Conservation (phyloP, 2,329 filamentous ascomycete species). For the Trichoderma sp. region DNA sequence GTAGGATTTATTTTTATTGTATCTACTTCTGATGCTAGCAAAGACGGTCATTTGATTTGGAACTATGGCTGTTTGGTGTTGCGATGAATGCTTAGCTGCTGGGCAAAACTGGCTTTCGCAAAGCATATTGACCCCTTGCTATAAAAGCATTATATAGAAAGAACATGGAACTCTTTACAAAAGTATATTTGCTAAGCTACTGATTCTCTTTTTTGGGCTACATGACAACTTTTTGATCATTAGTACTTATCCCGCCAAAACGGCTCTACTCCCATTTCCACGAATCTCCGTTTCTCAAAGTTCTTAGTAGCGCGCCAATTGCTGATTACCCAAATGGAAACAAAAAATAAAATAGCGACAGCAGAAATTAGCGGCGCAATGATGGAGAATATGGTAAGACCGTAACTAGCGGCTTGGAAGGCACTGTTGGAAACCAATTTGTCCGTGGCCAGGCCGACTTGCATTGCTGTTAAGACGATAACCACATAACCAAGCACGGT, state of each 20-base stretch:
- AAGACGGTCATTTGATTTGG: background rate
- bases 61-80: background rate
- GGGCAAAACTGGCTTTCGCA: background rate
- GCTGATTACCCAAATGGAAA: background rate
- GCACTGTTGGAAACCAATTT: constrained; percentile 29
- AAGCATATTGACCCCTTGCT: background rate
- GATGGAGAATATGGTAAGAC: constrained; percentile 49
- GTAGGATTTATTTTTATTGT: background rate
- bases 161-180: background rate
- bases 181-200: background rate
- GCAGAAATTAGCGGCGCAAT: constrained; percentile 35
- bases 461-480: constrained; percentile 48
- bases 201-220: background rate
- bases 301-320: background rate
- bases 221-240: background rate
- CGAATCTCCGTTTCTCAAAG: background rate
- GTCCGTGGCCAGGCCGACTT: constrained; percentile 43
- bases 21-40: background rate
- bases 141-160: background rate
- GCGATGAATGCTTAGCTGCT: background rate
- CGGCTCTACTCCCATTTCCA: background rate
- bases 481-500: constrained; percentile 42
- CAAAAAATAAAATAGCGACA: background rate
- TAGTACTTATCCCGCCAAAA: background rate
- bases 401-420: constrained; percentile 45